Conservation (phyloP, 1,139 yeast genomes). For the Tardiomyces digboiensis region DNA sequence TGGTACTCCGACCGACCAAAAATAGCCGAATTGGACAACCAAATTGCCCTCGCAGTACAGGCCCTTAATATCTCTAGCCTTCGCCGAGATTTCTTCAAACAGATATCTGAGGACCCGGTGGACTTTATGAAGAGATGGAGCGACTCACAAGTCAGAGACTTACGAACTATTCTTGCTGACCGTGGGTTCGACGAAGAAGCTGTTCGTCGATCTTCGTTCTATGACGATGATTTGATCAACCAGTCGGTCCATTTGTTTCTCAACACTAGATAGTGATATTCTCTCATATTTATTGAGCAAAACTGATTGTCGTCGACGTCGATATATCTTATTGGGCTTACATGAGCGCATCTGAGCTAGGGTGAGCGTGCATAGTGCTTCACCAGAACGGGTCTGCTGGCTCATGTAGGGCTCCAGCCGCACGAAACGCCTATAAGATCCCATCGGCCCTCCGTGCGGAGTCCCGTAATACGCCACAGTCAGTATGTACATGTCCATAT, state of each 20-base stretch:
- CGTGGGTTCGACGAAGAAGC: conserved; percentile 87
- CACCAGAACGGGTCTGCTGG: too few relatives aligned
- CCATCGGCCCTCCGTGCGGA: too few relatives aligned
- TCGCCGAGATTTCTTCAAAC: conserved; percentile 63
- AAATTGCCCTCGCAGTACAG: conserved; percentile 53
- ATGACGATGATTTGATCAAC: conserved; percentile 62
- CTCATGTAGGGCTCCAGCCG: too few relatives aligned
- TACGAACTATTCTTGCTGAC: conserved; percentile 72
- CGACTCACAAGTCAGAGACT: conserved; percentile 63
- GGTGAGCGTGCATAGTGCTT: too few relatives aligned
- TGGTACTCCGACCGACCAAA: conserved; percentile 40
- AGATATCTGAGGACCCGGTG: conserved; percentile 68
- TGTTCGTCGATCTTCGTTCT: conserved; percentile 76
- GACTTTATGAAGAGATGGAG: conserved; percentile 65
- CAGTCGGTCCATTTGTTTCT: conserved; percentile 71
- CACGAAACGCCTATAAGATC: too few relatives aligned
- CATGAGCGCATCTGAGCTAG: too few relatives aligned
- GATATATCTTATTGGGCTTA: too few relatives aligned
- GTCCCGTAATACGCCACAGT: too few relatives aligned
- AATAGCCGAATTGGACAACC: conserved; percentile 48
- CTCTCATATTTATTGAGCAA: too few relatives aligned
- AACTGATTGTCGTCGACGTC: too few relatives aligned
- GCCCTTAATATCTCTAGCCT: conserved; percentile 55
- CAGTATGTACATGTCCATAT: too few relatives aligned
- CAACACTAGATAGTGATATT: conserved; percentile 27